Conservation (phyloP, 2,329 filamentous ascomycete species). For the Cercospora sp. region DNA sequence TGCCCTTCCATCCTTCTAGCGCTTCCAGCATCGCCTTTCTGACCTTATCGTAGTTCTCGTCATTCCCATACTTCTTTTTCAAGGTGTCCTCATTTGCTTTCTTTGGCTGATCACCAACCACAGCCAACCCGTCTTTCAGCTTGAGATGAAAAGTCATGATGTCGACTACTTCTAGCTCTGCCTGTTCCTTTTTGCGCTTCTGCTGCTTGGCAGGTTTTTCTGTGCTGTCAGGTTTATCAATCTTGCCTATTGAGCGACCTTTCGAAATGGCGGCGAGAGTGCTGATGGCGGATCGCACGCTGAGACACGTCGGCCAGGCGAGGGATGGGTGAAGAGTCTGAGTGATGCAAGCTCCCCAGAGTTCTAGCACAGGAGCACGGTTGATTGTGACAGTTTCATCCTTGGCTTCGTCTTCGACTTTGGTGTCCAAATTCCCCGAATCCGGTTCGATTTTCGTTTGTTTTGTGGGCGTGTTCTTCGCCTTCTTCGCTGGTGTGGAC, state of each 20-base stretch:
- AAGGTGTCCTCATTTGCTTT: slow-evolving; percentile 29
- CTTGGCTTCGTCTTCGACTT: not conserved
- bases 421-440: not conserved
- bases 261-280: slow-evolving; percentile 38
- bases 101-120: slow-evolving; percentile 29
- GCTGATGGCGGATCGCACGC: slow-evolving; percentile 36
- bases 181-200: slow-evolving; percentile 26
- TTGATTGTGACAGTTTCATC: slow-evolving; percentile 34
- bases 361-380: slow-evolving; percentile 37
- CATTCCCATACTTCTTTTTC: slow-evolving; percentile 32
- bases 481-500: slow-evolving; percentile 16
- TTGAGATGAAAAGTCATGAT: slow-evolving; percentile 39
- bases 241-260: slow-evolving; percentile 37
- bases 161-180: slow-evolving; percentile 30
- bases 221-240: slow-evolving; percentile 28
- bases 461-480: slow-evolving; percentile 11
- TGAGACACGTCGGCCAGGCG: slow-evolving; percentile 37
- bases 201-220: slow-evolving; percentile 26
- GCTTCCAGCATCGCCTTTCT: slow-evolving; percentile 26
- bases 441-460: slow-evolving; percentile 12
- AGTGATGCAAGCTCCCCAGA: slow-evolving; percentile 34
- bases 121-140: slow-evolving; percentile 32
- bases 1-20: slow-evolving; percentile 29
- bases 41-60: slow-evolving; percentile 27
- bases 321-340: slow-evolving; percentile 33